Evolutionary conservation across 2,329 filamentous ascomycete species (phyloP).

Genomic region (Aspergillus sp.): DNA sequence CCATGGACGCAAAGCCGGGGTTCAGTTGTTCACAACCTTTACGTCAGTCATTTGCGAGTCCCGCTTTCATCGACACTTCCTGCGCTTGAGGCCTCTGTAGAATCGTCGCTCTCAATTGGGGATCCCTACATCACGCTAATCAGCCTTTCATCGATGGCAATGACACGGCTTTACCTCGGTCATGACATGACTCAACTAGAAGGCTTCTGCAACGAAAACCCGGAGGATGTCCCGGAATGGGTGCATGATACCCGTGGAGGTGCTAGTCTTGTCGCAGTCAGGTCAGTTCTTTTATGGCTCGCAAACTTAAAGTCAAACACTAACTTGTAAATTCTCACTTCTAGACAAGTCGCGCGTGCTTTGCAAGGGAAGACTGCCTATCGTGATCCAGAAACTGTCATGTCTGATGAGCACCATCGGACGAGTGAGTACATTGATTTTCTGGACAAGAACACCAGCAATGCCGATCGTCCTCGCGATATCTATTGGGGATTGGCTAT

Average conservation of each 20-base stretch:
- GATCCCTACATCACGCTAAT: slow-evolving; percentile 59
- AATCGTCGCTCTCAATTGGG: slow-evolving; percentile 57
- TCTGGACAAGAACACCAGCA: slow-evolving; percentile 46
- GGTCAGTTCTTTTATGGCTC: slow-evolving; percentile 26
- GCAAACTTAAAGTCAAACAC: not conserved
- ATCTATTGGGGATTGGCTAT: slow-evolving; percentile 55
- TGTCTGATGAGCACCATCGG: slow-evolving; percentile 57
- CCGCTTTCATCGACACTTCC: slow-evolving; percentile 54
- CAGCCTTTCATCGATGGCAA: slow-evolving; percentile 59
- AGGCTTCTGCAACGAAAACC: slow-evolving; percentile 55
- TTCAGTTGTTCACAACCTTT: slow-evolving; percentile 57
- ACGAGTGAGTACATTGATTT: slow-evolving; percentile 50
- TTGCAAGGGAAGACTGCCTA: slow-evolving; percentile 61
- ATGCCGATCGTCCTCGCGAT: slow-evolving; percentile 53
- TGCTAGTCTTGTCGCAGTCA: slow-evolving; percentile 53
- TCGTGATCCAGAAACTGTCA: slow-evolving; percentile 46
- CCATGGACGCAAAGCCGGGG: slow-evolving; percentile 57
- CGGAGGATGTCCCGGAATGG: slow-evolving; percentile 60
- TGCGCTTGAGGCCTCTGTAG: slow-evolving; percentile 55
- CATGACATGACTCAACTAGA: slow-evolving; percentile 60
- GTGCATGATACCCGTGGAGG: slow-evolving; percentile 58
- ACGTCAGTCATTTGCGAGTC: slow-evolving; percentile 60
- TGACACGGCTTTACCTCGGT: slow-evolving; percentile 56
- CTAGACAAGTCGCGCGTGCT: slow-evolving; percentile 55
- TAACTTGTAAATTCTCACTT: slow-evolving; percentile 3